These are phyloP conservation scores for Arachis stenosperma DNA, from an alignment of 306 rosid species.

Conservation along the genomic window DNA sequence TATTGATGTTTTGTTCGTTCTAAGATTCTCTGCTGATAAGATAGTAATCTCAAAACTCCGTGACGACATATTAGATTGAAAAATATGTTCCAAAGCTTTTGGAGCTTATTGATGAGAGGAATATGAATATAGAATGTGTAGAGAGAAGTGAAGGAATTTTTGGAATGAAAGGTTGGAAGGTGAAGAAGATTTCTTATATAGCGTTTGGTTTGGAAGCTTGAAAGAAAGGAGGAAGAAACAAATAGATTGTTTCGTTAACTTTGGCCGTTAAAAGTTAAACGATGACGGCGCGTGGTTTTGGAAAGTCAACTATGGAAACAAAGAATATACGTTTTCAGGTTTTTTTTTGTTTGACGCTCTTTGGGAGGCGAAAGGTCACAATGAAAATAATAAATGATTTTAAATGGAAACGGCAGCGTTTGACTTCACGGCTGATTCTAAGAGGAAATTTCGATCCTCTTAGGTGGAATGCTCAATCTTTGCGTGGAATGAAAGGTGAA, in stretches of 20 bases:
- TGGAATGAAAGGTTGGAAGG: background rate
- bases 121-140: background rate
- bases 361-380: background rate
- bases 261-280: background rate
- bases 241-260: conserved; percentile 39
- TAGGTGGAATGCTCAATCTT: background rate
- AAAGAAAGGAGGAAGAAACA: conserved; percentile 46
- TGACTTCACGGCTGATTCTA: background rate
- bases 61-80: conserved; percentile 7
- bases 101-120: background rate
- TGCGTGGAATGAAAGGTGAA: background rate
- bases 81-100: background rate
- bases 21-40: conserved; percentile 61
- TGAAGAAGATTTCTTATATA: background rate
- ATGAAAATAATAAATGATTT: too few species aligned
- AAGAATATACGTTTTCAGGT: background rate
- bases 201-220: conserved; percentile 14
- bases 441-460: background rate
- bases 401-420: background rate
- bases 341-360: background rate
- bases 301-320: background rate
- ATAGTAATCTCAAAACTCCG: conserved; percentile 57
- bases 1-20: conserved; percentile 36
- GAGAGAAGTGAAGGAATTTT: background rate
- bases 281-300: background rate